These are phyloP conservation scores for Hypoxylon fuscum DNA, from an alignment of 495 filamentous ascomycete species.

Conservation along the genomic window DNA sequence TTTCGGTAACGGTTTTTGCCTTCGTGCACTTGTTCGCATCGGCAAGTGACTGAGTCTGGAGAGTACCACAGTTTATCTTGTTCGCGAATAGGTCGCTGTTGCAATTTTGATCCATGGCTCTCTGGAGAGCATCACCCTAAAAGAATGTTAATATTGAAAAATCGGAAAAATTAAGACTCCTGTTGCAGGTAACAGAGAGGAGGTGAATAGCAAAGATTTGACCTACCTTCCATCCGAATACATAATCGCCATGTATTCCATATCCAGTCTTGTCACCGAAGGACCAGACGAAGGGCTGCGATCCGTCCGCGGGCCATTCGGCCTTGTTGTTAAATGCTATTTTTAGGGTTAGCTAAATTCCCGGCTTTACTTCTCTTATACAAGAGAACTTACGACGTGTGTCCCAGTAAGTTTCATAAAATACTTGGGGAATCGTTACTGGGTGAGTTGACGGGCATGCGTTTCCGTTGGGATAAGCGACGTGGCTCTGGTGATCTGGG, in stretches of 20 bases:
- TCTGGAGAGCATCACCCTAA: conserved; percentile 53
- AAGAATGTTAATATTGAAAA: too few relatives aligned
- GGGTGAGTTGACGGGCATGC: conserved; percentile 67
- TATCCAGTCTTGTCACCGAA: conserved; percentile 54
- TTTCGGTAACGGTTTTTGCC: conserved; percentile 44
- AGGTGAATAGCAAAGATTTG: too few relatives aligned
- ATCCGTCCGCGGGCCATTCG: conserved; percentile 50
- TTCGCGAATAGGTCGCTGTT: conserved; percentile 47
- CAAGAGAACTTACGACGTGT: too few relatives aligned
- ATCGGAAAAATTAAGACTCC: too few relatives aligned
- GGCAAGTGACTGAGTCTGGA: conserved; percentile 48
- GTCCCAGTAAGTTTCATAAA: conserved; percentile 69
- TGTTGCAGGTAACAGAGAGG: too few relatives aligned
- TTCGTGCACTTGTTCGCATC: conserved; percentile 51
- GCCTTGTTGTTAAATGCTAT: conserved; percentile 51
- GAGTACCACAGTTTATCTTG: conserved; percentile 50
- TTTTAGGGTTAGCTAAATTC: too few relatives aligned
- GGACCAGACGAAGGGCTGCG: conserved; percentile 54
- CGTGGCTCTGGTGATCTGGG: conserved; percentile 56
- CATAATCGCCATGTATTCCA: conserved; percentile 54
- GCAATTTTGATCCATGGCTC: conserved; percentile 55
- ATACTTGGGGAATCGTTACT: conserved; percentile 66
- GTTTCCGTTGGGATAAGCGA: conserved; percentile 56
- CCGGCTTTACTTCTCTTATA: too few relatives aligned
- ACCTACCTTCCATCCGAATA: conserved; percentile 59